Evolutionary conservation across 2,329 filamentous ascomycete species (phyloP).

Genomic region (Sarocladiaceae sp.): DNA sequence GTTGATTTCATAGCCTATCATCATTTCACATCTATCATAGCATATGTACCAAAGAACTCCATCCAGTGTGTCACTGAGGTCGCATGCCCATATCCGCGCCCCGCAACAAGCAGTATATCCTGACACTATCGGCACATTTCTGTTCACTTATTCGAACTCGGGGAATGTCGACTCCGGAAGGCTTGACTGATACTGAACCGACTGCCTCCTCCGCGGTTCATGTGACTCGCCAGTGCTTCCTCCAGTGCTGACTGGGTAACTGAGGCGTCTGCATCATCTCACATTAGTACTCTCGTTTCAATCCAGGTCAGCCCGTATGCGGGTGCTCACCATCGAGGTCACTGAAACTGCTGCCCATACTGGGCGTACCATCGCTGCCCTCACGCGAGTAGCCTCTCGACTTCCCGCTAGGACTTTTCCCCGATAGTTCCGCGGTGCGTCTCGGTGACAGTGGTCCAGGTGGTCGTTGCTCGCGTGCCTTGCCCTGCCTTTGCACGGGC

Average conservation of each 20-base stretch:
- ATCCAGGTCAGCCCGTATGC: no score
- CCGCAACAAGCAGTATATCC: not conserved
- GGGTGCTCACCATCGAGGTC: constrained; percentile 75
- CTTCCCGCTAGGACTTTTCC: constrained; percentile 48
- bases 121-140: not conserved
- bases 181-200: constrained; percentile 66
- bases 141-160: constrained; percentile 27
- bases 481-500: constrained; percentile 26
- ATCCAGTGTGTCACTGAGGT: not conserved
- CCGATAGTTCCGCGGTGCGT: constrained; percentile 54
- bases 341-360: constrained; percentile 83
- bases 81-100: no score
- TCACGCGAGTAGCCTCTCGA: constrained; percentile 45
- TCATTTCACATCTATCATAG: constrained; percentile 1
- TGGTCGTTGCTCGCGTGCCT: constrained; percentile 28
- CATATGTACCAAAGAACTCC: constrained; percentile 1
- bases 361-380: constrained; percentile 69
- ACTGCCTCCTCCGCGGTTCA: constrained; percentile 32
- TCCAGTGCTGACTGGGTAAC: constrained; percentile 78
- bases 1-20: not conserved
- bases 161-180: constrained; percentile 57
- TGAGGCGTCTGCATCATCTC: constrained; percentile 61
- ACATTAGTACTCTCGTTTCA: no score
- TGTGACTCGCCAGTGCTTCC: constrained; percentile 63
- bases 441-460: constrained; percentile 52